Base-by-base conservation (phyloP, 768 basidiomycete genomes). In the Piloderma croceum region DNA sequence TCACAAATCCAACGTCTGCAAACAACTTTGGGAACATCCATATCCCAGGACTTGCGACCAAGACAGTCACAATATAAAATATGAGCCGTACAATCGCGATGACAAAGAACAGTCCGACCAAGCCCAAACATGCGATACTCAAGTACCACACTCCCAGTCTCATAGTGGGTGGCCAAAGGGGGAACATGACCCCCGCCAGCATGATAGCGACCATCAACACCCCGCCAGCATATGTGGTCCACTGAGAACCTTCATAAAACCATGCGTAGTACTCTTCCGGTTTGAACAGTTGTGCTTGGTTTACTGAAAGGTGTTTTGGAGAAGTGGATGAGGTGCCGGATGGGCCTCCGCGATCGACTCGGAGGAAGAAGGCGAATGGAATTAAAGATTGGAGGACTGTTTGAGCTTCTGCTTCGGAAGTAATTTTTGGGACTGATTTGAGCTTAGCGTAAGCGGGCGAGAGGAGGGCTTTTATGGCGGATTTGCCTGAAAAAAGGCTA, bases 1-100 rank as follows among this genome's bases (percentile, higher is more conserved):
- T 64, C 59, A 99, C 96, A 57, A 98, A 94, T 61, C 96, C 93
- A 41, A 97, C 94, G 55, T 99, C 94, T 11, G 94, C 96, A 50
- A 99, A 98, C 23, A 99, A 68, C 58, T 94, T 84, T 0, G 96
- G 96, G 72, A 97, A 99, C 67, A 98, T 85, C 96, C 96, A 99
- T 35, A 99, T 96, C 31, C 93, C 96, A 11, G 90, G 90, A 45
- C 81, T 79, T 23, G 79, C 81, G 41, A 79, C 79, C 54, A 98
- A 63, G 49, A 93, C 59, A n/a, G 94, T 93, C 54, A 92, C 78
- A 62, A 93, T 74, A 65, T 91, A 98, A 68, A 97, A 84, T 52
- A 99, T 86, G 39, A 97, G 70, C 37, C 96, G 79, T 38, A 98
- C 72, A 49, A 98, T 79, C 12, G 92, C 90, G 44, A 97, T 76